Conservation (phyloP, 768 basidiomycete species). For the Brasilioporus rufonigricans region DNA sequence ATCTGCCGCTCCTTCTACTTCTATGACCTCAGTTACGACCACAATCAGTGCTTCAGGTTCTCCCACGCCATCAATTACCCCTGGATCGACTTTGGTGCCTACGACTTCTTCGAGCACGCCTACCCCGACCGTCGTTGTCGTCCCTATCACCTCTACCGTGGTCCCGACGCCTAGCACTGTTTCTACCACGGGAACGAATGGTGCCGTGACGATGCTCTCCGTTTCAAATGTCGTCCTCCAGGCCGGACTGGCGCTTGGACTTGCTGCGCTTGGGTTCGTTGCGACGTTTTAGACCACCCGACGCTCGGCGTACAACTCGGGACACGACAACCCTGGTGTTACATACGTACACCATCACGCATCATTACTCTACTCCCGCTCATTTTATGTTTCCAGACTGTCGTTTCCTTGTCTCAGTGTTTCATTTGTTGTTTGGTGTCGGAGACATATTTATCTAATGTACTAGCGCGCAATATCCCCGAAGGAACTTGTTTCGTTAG, state of each 20-base stretch:
- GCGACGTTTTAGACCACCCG: conserved; percentile 13
- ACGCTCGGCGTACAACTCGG: neutral
- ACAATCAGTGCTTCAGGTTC: neutral
- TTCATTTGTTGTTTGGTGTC: neutral
- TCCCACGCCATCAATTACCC: conserved; percentile 4
- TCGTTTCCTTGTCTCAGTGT: too few species aligned
- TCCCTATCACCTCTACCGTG: neutral
- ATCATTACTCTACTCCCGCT: neutral
- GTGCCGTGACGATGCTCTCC: conserved; percentile 3
- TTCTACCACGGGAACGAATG: conserved; percentile 1
- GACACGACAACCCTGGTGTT: neutral
- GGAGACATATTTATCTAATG: neutral
- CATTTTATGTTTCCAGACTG: neutral
- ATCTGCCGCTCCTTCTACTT: conserved; percentile 22
- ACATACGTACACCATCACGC: too few species aligned
- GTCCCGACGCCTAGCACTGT: neutral
- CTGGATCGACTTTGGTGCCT: neutral
- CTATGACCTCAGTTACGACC: neutral
- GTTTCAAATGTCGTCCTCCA: conserved; percentile 10
- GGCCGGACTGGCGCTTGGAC: conserved; percentile 15
- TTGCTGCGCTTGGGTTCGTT: conserved; percentile 20
- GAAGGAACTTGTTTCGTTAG: too few species aligned
- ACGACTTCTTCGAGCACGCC: neutral
- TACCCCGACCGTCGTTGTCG: neutral
- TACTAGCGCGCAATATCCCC: neutral